These are phyloP conservation scores for Brassica rapa DNA, from an alignment of 345 rosid genomes.

Conservation along the genomic window DNA sequence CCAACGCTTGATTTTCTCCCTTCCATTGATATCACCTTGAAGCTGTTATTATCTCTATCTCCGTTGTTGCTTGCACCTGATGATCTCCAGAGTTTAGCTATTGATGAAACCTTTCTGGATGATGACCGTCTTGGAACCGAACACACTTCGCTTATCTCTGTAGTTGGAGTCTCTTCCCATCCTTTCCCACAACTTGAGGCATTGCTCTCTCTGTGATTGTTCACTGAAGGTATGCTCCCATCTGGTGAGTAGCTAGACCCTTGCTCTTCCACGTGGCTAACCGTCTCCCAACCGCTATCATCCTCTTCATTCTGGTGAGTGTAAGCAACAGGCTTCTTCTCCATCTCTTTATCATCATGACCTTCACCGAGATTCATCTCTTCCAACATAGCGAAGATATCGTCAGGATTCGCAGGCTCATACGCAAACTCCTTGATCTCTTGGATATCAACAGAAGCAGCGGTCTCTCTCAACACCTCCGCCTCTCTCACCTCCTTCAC, in stretches of 20 bases:
- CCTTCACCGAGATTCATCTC: conserved; percentile 55
- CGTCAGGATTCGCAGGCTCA: conserved; percentile 69
- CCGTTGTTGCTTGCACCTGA: conserved; percentile 59
- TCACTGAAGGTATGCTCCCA: conserved; percentile 67
- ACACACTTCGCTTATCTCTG: conserved; percentile 76
- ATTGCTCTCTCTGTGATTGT: conserved; percentile 52
- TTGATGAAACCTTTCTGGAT: conserved; percentile 69
- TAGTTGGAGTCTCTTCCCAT: conserved; percentile 57
- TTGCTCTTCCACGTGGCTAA: conserved; percentile 87
- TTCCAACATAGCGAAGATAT: conserved; percentile 70
- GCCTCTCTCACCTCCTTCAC: conserved; percentile 45
- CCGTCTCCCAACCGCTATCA: conserved; percentile 99
- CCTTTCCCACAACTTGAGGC: conserved; percentile 57
- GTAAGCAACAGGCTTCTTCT: conserved; percentile 41
- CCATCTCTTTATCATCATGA: conserved; percentile 46
- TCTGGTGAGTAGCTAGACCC: conserved; percentile 83
- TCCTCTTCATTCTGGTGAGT: conserved; percentile 61
- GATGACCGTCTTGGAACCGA: conserved; percentile 54
- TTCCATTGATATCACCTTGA: conserved; percentile 67
- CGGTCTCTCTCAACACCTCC: conserved; percentile 53
- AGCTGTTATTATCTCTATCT: conserved; percentile 62
- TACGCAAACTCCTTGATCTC: conserved; percentile 68
- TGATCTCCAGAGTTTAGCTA: conserved; percentile 82
- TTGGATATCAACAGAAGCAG: conserved; percentile 58
- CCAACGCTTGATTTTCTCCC: conserved; percentile 70